A percentile compares a stretch with the other conserved stretches of the same genome.
These are phyloP conservation scores for Hippophae gyantsensis DNA, from an alignment of 306 rosid species.

Conservation along the genomic window DNA sequence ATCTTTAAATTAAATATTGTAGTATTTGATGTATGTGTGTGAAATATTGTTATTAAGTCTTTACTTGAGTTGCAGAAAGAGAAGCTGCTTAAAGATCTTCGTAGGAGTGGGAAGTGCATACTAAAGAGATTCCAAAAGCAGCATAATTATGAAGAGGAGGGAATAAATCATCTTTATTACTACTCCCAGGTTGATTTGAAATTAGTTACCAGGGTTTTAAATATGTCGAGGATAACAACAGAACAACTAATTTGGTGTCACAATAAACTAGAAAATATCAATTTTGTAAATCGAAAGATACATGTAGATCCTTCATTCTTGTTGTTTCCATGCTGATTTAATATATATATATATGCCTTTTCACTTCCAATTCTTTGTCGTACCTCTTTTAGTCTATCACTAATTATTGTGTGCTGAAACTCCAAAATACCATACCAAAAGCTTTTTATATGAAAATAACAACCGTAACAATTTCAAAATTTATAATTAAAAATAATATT, in stretches of 20 bases:
- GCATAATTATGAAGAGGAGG: constrained; percentile 24
- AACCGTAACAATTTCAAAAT: too few species aligned
- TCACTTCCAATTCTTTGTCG: neutral
- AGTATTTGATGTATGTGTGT: too few species aligned
- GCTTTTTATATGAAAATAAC: too few species aligned
- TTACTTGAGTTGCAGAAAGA: constrained; percentile 50
- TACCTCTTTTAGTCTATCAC: too few species aligned
- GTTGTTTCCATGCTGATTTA: constrained; percentile 57
- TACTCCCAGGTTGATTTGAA: constrained; percentile 86
- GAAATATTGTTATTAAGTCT: too few species aligned
- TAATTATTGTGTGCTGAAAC: too few species aligned
- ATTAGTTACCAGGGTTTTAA: constrained; percentile 71
- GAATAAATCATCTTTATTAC: constrained; percentile 48
- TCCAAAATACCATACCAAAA: too few species aligned
- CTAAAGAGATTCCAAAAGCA: constrained; percentile 52
- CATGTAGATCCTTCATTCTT: constrained; percentile 70
- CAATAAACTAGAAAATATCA: constrained; percentile 52
- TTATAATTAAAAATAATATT: too few species aligned
- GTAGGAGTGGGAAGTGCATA: constrained; percentile 68
- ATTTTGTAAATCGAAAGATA: constrained; percentile 47
- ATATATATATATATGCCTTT: neutral
- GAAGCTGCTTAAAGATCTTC: constrained; percentile 47
- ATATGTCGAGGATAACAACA: constrained; percentile 69
- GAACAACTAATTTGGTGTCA: constrained; percentile 92
- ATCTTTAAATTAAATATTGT: too few species aligned